These are phyloP conservation scores for Emericellopsis cladophorae DNA, from an alignment of 2,329 filamentous ascomycete species.

Conservation along the genomic window DNA sequence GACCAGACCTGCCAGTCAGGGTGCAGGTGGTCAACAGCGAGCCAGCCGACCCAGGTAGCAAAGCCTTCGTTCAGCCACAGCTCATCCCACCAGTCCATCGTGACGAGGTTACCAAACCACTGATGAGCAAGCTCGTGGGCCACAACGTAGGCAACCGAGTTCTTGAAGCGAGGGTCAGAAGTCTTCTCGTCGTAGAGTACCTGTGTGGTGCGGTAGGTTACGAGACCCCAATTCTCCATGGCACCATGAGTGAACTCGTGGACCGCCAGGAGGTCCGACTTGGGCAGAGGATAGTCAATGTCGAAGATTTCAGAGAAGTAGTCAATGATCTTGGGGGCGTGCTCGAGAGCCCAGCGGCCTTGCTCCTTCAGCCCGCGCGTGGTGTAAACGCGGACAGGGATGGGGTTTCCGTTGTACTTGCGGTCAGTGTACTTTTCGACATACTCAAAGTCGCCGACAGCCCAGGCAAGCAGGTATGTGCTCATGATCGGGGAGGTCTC, in stretches of 20 bases:
- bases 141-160: constrained; percentile 90
- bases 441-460: constrained; percentile 93
- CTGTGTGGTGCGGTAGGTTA: constrained; percentile 91
- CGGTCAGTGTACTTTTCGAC: constrained; percentile 83
- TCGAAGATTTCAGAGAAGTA: constrained; percentile 93
- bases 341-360: constrained; percentile 77
- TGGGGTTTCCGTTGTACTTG: constrained; percentile 78
- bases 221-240: constrained; percentile 95
- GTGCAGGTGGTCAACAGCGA: constrained; percentile 80
- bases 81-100: constrained; percentile 95
- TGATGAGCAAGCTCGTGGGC: constrained; percentile 96
- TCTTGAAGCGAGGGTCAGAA: constrained; percentile 83
- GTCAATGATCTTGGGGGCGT: constrained; percentile 87
- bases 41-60: constrained; percentile 96
- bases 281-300: constrained; percentile 86
- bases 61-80: constrained; percentile 95
- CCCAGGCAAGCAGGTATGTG: constrained; percentile 85
- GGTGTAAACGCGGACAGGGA: constrained; percentile 92
- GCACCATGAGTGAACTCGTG: constrained; percentile 83
- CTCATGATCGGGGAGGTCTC: constrained; percentile 83
- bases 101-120: constrained; percentile 92
- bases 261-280: constrained; percentile 80
- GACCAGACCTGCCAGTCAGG: constrained; percentile 98
- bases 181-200: constrained; percentile 91
- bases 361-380: constrained; percentile 90